Evolutionary conservation across 1,284 basidiomycete genomes (phyloP).

Genomic region (Fomitiporia mediterranea): DNA sequence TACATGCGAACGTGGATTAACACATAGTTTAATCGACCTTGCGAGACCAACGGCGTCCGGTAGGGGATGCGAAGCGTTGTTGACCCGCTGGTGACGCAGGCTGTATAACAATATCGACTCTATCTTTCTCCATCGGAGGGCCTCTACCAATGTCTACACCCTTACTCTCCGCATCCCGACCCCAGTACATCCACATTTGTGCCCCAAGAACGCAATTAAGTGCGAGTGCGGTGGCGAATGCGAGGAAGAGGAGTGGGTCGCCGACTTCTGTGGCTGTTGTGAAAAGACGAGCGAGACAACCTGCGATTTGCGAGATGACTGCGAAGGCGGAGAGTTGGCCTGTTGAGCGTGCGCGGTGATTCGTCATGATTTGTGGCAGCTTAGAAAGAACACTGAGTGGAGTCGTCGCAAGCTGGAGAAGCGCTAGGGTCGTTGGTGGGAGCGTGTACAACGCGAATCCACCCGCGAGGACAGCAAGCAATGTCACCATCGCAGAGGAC

Average conservation of each 20-base stretch:
- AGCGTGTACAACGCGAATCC: constrained; percentile 45
- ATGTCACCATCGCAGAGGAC: constrained; percentile 35
- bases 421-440: constrained; percentile 50
- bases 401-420: constrained; percentile 75
- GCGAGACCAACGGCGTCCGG: constrained; percentile 23
- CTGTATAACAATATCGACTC: constrained; percentile 21
- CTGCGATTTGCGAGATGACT: constrained; percentile 76
- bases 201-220: constrained; percentile 76
- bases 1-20: neutral
- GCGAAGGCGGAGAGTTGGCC: constrained; percentile 90
- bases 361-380: constrained; percentile 82
- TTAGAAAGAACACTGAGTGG: constrained; percentile 84
- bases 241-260: constrained; percentile 72
- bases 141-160: constrained; percentile 21
- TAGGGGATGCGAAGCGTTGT: constrained; percentile 12
- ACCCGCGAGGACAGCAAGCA: constrained; percentile 36
- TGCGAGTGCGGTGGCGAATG: constrained; percentile 74
- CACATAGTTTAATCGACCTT: constrained; percentile 23
- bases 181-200: constrained; percentile 85
- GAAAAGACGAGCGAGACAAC: constrained; percentile 85
- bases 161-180: constrained; percentile 41
- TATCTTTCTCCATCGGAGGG: constrained; percentile 20
- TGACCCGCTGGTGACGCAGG: constrained; percentile 18
- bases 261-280: constrained; percentile 85
- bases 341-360: constrained; percentile 68